These are phyloP conservation scores for Penicillium sp. DNA, from an alignment of 2,329 filamentous ascomycete genomes.

Conservation along the genomic window DNA sequence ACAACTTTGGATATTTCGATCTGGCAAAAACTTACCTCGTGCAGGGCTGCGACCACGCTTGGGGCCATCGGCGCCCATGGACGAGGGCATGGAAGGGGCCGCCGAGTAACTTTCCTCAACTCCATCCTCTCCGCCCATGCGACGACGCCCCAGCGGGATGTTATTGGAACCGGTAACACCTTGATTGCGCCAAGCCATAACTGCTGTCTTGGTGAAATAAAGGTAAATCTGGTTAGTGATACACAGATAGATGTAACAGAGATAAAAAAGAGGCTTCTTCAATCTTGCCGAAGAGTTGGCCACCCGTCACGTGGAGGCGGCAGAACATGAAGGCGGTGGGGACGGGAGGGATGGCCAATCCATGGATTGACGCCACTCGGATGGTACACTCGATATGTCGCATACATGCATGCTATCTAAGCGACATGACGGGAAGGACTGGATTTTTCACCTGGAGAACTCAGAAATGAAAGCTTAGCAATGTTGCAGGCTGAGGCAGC, in stretches of 20 bases:
- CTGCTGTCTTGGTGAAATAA: constrained; percentile 12
- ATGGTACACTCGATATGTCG: no score
- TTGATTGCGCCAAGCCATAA: constrained; percentile 63
- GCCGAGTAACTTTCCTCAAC: constrained; percentile 46
- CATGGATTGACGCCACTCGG: no score
- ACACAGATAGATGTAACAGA: neutral
- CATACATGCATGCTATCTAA: no score
- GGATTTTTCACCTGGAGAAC: no score
- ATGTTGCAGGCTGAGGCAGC: no score
- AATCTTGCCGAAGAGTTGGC: neutral
- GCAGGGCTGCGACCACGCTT: constrained; percentile 94
- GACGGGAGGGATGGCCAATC: no score
- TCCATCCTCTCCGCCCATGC: constrained; percentile 67
- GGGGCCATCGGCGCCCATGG: constrained; percentile 37
- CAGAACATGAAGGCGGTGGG: neutral
- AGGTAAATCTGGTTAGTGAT: constrained; percentile 12
- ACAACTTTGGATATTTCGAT: neutral
- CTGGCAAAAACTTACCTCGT: constrained; percentile 58
- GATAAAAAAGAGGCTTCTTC: constrained; percentile 5
- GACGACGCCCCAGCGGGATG: constrained; percentile 82
- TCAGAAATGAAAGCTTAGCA: no score
- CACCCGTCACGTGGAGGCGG: neutral
- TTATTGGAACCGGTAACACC: constrained; percentile 98
- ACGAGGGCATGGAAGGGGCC: constrained; percentile 43
- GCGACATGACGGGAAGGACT: no score